phyloP scores from a whole-genome alignment of 495 filamentous ascomycete genomes.

The Xylaria bambusicola region DNA sequence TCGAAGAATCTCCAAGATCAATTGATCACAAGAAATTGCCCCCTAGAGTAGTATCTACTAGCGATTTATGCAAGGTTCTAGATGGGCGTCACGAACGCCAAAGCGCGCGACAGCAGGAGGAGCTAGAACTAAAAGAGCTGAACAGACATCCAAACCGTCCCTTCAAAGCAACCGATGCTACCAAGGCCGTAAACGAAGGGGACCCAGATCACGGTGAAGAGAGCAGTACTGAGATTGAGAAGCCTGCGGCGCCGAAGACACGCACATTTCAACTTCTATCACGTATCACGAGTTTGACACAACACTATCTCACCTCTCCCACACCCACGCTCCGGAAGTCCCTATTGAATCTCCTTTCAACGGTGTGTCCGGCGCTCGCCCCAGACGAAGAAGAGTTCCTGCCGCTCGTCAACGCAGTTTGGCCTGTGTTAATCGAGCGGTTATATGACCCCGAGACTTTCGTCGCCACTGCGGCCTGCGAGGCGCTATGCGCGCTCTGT shows the following conservation, averaged over 20 bases:
- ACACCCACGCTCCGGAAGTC: slow-evolving; percentile 75
- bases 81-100: slow-evolving; percentile 40
- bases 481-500: slow-evolving; percentile 64
- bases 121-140: slow-evolving; percentile 36
- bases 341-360: slow-evolving; percentile 71
- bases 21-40: slow-evolving; percentile 42
- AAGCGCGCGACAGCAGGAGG: slow-evolving; percentile 34
- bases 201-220: slow-evolving; percentile 23
- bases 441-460: slow-evolving; percentile 75
- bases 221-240: slow-evolving; percentile 40
- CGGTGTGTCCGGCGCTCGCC: slow-evolving; percentile 66
- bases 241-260: slow-evolving; percentile 48
- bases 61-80: slow-evolving; percentile 36
- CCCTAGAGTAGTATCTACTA: slow-evolving; percentile 22
- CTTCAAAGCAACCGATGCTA: slow-evolving; percentile 40
- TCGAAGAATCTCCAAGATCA: slow-evolving; percentile 31
- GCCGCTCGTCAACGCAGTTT: slow-evolving; percentile 84
- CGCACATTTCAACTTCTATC: slow-evolving; percentile 64
- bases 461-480: slow-evolving; percentile 68
- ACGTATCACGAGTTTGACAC: slow-evolving; percentile 69
- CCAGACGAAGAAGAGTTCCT: slow-evolving; percentile 79
- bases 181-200: slow-evolving; percentile 16
- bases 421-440: slow-evolving; percentile 73
- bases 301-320: slow-evolving; percentile 82
- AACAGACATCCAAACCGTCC: slow-evolving; percentile 28